These are phyloP conservation scores for Thalassia testudinum DNA, from an alignment of 116 monocot species.

Conservation along the genomic window DNA sequence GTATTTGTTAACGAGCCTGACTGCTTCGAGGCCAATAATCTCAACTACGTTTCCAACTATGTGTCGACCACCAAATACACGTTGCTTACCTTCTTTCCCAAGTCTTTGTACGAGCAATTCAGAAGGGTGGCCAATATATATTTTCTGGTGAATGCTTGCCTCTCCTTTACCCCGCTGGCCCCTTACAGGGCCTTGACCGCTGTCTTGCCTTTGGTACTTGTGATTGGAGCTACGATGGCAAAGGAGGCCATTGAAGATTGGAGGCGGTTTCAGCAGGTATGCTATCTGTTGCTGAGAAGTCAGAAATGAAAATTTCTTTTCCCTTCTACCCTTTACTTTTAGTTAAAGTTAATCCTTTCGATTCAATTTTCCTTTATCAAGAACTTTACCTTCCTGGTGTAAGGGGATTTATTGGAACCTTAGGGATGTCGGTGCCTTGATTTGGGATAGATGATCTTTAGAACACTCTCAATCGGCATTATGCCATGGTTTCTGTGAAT, in stretches of 20 bases:
- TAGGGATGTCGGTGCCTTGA: too few species aligned
- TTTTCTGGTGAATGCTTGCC: constrained; percentile 37
- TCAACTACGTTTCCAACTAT: constrained; percentile 31
- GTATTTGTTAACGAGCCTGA: constrained; percentile 49
- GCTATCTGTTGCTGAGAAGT: too few species aligned
- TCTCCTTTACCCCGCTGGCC: constrained; percentile 41
- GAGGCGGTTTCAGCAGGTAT: constrained; percentile 62
- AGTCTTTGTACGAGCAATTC: constrained; percentile 85
- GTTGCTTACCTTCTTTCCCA: constrained; percentile 48
- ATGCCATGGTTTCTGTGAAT: too few species aligned
- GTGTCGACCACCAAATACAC: constrained; percentile 76
- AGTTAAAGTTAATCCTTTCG: too few species aligned
- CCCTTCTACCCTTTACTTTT: too few species aligned
- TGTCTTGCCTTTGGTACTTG: constrained; percentile 33
- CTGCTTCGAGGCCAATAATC: constrained; percentile 18
- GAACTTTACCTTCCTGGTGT: too few species aligned
- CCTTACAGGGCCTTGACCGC: constrained; percentile 44
- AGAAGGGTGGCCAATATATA: constrained; percentile 81
- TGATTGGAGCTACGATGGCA: constrained; percentile 60
- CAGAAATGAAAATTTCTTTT: too few species aligned
- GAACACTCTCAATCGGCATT: too few species aligned
- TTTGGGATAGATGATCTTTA: too few species aligned
- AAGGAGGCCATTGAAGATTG: constrained; percentile 80
- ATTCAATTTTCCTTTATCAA: too few species aligned
- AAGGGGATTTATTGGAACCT: too few species aligned